Evolutionary conservation across 495 filamentous ascomycete species (phyloP), one percentile per base, ranked within the genome.

Genomic region (Parachaetomium inaequale): DNA sequence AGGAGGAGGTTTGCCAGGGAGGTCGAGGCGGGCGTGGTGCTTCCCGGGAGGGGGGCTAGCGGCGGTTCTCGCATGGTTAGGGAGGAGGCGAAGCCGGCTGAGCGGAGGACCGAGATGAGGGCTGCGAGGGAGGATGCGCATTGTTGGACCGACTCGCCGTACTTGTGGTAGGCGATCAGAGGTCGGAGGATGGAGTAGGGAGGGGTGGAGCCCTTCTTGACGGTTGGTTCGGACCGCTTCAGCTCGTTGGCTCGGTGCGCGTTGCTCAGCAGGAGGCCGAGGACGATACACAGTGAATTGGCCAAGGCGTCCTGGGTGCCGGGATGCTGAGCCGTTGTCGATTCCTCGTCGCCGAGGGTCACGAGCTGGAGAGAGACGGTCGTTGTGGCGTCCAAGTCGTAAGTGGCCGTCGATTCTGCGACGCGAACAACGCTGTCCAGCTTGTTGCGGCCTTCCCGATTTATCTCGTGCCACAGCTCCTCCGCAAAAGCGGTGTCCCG

Each of bases 401-500:
- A 83, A n/a, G 72, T 83, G 45, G 88, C 78, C 45, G 78, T 76
- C 58, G 82, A 84, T 31, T 83, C 81, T 29, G 80, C 77, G 5
- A 85, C 79, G 17, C 81, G 84, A 12, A 96, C 86, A 10, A 86
- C 82, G 25, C 85, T 84, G 45, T 82, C 82, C 11, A 84, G 79
- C 40, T 95, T 75, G 0, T 80, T 75, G 7, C 91, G 85, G 2
- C 88, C 87, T 75, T 99, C 95, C 12, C 89, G 83, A 51, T 87
- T 85, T 23, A 99, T 73, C 73, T 98, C 94, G 63, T 96, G 86
- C 80, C 92, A 96, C n/a, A 99, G 75, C 70, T 99, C 95, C 68
- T 96, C 88, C 57, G 93, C 89, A 69, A 90, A 97, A 2, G 96
- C 79, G 58, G 89, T 92, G 72, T 99, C 88, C 29, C 93, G 86